phyloP scores from a whole-genome alignment of 805 yeast genomes.

The Kodamaea kaohsiungensis region DNA sequence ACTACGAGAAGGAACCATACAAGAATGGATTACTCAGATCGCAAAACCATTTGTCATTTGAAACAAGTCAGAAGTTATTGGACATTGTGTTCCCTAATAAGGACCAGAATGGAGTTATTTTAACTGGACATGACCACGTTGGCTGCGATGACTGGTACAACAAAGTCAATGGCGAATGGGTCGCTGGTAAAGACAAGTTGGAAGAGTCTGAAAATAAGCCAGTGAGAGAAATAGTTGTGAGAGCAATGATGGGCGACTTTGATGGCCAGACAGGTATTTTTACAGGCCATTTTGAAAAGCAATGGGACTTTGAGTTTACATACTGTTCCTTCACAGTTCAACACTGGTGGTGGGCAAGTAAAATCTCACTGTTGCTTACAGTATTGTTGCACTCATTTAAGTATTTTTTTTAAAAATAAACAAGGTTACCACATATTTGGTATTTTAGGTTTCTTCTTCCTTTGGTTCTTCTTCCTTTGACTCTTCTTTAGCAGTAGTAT shows the following conservation, averaged over 20 bases:
- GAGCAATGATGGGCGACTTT: slow-evolving; percentile 96
- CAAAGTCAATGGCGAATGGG: slow-evolving; percentile 52
- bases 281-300: slow-evolving; percentile 63
- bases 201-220: slow-evolving; percentile 29
- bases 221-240: slow-evolving; percentile 77
- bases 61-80: slow-evolving; percentile 66
- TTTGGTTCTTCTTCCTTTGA: slow-evolving; percentile 3
- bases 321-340: slow-evolving; percentile 84
- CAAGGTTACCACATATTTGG: not conserved
- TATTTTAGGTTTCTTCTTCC: slow-evolving; percentile 7
- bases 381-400: slow-evolving; percentile 21
- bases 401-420: not conserved
- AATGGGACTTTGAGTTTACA: slow-evolving; percentile 69
- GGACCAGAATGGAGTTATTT: slow-evolving; percentile 69
- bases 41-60: slow-evolving; percentile 79
- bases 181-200: slow-evolving; percentile 47
- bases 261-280: slow-evolving; percentile 87
- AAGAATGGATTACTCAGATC: slow-evolving; percentile 72
- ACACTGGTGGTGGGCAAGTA: slow-evolving; percentile 95
- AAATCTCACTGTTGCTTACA: slow-evolving; percentile 43
- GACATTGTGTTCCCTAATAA: slow-evolving; percentile 67
- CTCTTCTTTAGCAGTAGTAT: not conserved
- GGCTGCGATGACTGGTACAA: slow-evolving; percentile 81
- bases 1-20: slow-evolving; percentile 60
- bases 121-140: slow-evolving; percentile 96